Evolutionary conservation across 257 asterid genomes (phyloP), one percentile per base, ranked within the genome.

Genomic region (Phtheirospermum japonicum): DNA sequence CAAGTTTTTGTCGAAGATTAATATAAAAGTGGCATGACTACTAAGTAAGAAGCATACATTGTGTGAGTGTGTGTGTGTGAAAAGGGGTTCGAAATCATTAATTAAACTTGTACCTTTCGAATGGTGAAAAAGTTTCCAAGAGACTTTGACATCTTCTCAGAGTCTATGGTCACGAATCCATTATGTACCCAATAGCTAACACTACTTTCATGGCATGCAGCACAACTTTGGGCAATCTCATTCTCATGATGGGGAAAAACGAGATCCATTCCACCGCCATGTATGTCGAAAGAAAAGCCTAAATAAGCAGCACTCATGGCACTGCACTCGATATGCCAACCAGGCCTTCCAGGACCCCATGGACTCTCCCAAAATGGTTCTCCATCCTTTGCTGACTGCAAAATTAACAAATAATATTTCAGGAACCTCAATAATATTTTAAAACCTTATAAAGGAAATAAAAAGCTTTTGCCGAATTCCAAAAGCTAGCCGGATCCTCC

Each of bases 271-370:
- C 99, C 99, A 52, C 99, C 99, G 55, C 99, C 99, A 64, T 92
- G 99, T 60, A 92, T 89, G 83, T 92, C 99, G 33, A 92, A 92
- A 60, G 97, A 73, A 73, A 80, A 69, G 50, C 99, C 84, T 58
- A 92, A 82, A 75, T 89, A 86, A 55, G 95, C 79, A 73, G 96
- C 96, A 74, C 99, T 92, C 99, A 89, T 92, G 45, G 97, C 99
- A 75, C 99, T 92, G 80, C 99, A 92, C 71, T 92, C 99, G 17
- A 92, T 92, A 79, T 92, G 99, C 97, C 99, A 92, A 72, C 97
- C 99, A 65, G 97, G 98, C 79, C 97, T 89, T 73, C 98, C 98
- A 71, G 90, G 95, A 67, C 98, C 98, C 98, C 98, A 92, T 4
- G 99, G 99, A 78, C 99, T 92, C 73, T 82, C 91, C 99, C 99